Evolutionary conservation across 345 rosid genomes (phyloP).

Genomic region (Gossypium stocksii): DNA sequence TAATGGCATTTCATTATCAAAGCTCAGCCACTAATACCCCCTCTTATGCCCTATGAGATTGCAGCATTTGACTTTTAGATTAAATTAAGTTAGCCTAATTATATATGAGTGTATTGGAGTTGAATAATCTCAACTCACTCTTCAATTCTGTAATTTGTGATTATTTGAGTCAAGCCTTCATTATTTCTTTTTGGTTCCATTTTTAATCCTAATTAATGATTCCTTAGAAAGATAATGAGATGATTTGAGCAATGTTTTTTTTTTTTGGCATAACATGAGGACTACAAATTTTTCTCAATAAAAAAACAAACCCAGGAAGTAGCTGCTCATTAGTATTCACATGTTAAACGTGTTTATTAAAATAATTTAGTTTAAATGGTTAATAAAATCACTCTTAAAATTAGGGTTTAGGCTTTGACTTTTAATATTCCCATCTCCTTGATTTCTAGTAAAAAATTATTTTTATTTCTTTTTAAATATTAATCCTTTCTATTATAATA

Average conservation of each 20-base stretch:
- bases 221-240: background rate
- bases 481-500: too few species aligned
- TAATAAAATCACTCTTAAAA: too few species aligned
- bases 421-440: too few species aligned
- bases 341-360: background rate
- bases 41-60: background rate
- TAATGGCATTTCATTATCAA: background rate
- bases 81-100: background rate
- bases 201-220: background rate
- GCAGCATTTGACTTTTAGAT: slow-evolving; percentile 21
- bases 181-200: background rate
- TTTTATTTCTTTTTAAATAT: too few species aligned
- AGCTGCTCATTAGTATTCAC: background rate
- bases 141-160: background rate
- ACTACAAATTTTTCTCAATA: background rate
- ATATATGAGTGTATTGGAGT: background rate
- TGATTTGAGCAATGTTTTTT: background rate
- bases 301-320: background rate
- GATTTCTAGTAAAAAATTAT: too few species aligned
- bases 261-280: background rate
- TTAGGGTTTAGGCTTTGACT: too few species aligned
- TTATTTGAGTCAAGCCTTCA: background rate
- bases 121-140: slow-evolving; percentile 1
- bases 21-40: background rate
- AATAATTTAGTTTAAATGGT: too few species aligned